phyloP scores from a whole-genome alignment of 2,329 filamentous ascomycete species.

The Fusarium temperatum region DNA sequence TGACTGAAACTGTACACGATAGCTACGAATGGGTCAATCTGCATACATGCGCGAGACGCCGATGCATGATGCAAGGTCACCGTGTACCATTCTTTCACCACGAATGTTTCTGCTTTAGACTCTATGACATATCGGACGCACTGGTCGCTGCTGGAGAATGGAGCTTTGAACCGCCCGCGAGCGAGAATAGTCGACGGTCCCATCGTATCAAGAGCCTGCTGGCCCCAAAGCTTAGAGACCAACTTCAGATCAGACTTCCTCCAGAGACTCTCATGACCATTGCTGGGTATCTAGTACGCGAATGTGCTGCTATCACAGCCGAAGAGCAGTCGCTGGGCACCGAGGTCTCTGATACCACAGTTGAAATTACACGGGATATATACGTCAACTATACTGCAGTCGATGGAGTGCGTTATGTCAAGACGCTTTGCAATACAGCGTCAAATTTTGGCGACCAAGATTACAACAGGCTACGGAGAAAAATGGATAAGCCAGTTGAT shows the following conservation, averaged over 20 bases:
- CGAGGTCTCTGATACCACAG: neutral
- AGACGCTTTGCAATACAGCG: accelerated
- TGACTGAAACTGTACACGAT: neutral
- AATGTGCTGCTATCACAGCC: neutral
- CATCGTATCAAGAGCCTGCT: neutral
- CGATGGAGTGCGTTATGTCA: neutral
- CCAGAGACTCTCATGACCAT: neutral
- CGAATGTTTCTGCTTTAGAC: neutral
- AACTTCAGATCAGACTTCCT: neutral
- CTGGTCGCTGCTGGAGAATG: neutral
- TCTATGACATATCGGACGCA: neutral
- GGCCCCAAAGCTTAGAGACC: neutral
- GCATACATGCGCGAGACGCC: neutral
- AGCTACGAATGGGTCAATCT: neutral
- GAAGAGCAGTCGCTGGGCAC: neutral
- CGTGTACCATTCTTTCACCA: neutral
- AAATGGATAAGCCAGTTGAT: accelerated
- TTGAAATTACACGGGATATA: neutral
- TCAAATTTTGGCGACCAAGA: accelerated
- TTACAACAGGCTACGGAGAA: accelerated
- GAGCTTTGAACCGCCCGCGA: neutral
- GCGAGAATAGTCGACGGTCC: neutral
- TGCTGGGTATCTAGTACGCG: neutral
- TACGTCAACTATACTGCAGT: neutral
- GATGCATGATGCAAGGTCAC: neutral